A percentile compares a stretch with the other conserved stretches of the same genome.
Evolutionary conservation across 164 flowering plant genomes (phyloP).

Genomic region (Warburgia ugandensis): DNA sequence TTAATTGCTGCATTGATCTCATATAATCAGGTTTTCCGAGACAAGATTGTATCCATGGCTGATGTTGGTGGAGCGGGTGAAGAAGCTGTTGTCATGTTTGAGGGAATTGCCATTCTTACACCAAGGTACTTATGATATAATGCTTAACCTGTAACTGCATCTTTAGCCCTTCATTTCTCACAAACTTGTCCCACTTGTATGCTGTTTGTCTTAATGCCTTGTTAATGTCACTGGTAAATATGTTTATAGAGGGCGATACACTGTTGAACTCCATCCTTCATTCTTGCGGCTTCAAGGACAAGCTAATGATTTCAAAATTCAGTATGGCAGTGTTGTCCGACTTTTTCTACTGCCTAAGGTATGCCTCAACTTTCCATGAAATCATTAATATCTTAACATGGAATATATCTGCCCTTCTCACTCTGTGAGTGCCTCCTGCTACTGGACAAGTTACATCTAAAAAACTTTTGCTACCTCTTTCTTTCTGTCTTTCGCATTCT

Average conservation of each 20-base stretch:
- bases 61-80: constrained; percentile 85
- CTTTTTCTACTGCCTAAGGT: constrained; percentile 95
- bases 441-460: too few relatives aligned
- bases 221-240: too few relatives aligned
- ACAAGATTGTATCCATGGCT: constrained; percentile 81
- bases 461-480: too few relatives aligned
- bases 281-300: constrained; percentile 91
- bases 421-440: too few relatives aligned
- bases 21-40: constrained; percentile 63
- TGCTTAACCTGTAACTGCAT: background rate
- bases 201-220: background rate
- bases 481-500: too few relatives aligned
- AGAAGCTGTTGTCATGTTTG: constrained; percentile 90
- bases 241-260: constrained; percentile 80
- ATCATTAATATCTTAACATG: too few relatives aligned
- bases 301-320: constrained; percentile 97
- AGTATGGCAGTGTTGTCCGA: constrained; percentile 96
- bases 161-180: background rate
- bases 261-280: constrained; percentile 86
- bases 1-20: background rate
- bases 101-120: constrained; percentile 87
- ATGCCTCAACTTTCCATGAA: too few relatives aligned
- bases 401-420: too few relatives aligned
- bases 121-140: constrained; percentile 56
- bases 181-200: too few relatives aligned